A percentile compares a stretch with the other conserved stretches of the same genome.
Conservation (phyloP, 352 stramenopile species). For the Globisporangium middletonii region DNA sequence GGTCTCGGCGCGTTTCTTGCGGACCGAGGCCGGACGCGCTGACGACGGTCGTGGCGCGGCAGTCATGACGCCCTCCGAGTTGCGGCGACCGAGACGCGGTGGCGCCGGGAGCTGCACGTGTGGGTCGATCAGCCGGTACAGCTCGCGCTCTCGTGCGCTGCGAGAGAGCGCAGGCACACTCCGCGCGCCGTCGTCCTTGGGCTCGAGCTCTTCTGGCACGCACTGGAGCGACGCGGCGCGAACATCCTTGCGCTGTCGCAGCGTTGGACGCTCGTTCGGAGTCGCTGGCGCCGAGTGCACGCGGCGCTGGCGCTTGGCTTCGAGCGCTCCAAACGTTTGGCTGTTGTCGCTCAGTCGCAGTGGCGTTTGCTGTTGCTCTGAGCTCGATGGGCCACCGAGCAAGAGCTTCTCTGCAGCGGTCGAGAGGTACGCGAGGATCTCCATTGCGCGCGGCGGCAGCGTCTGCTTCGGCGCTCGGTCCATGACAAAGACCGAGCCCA, state of each 20-base stretch:
- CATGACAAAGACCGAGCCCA: slow-evolving; percentile 84
- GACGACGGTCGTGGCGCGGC: not conserved
- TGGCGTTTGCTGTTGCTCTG: not conserved
- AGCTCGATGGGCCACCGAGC: not conserved
- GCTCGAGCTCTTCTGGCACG: slow-evolving; percentile 41
- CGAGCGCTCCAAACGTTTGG: not conserved
- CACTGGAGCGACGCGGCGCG: slow-evolving; percentile 35
- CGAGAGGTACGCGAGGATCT: slow-evolving; percentile 65
- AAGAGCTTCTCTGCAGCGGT: slow-evolving; percentile 49
- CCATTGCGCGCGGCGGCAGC: slow-evolving; percentile 45
- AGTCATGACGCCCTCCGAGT: slow-evolving; percentile 6
- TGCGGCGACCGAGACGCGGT: not conserved
- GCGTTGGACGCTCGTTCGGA: not conserved
- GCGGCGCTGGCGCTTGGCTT: slow-evolving; percentile 15
- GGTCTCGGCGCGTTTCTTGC: not conserved
- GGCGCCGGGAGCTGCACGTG: slow-evolving; percentile 12
- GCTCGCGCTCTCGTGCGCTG: slow-evolving; percentile 7
- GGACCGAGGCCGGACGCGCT: not conserved
- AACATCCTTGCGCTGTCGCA: slow-evolving; percentile 11
- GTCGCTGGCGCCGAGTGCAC: slow-evolving; percentile 20
- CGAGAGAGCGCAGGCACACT: slow-evolving; percentile 8
- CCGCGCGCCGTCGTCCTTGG: slow-evolving; percentile 20
- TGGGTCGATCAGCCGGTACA: slow-evolving; percentile 29
- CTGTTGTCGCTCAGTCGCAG: not conserved
- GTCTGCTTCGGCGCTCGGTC: slow-evolving; percentile 45